These are phyloP conservation scores for Alternaria gaisen DNA, from an alignment of 2,329 filamentous ascomycete species.

Conservation along the genomic window DNA sequence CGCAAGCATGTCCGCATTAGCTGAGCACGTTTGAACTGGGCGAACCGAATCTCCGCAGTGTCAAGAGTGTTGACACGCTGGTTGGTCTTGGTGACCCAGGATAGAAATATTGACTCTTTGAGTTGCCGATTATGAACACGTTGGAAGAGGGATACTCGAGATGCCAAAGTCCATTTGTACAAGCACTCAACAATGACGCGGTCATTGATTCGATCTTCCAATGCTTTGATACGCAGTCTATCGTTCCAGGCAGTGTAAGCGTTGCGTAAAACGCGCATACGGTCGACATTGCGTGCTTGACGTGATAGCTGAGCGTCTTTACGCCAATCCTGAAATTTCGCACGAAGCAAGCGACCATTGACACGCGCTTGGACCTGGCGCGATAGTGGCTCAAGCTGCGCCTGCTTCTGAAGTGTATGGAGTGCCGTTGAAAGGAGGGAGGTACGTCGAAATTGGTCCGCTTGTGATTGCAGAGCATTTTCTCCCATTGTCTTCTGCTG, in stretches of 20 bases:
- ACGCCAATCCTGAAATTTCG: conserved; percentile 61
- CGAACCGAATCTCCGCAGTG: conserved; percentile 42
- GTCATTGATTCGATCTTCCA: conserved; percentile 64
- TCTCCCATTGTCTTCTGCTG: conserved; percentile 25
- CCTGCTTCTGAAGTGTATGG: conserved; percentile 47
- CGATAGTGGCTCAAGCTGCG: conserved; percentile 55
- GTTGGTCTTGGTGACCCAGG: conserved; percentile 42
- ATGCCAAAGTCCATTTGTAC: conserved; percentile 69
- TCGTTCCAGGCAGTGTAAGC: conserved; percentile 71
- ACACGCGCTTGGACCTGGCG: conserved; percentile 55
- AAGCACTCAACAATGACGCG: conserved; percentile 64
- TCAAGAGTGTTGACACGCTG: conserved; percentile 40
- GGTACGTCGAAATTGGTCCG: conserved; percentile 45
- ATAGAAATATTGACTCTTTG: conserved; percentile 38
- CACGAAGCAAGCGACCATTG: conserved; percentile 56
- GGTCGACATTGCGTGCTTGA: conserved; percentile 61
- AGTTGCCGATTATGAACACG: conserved; percentile 47
- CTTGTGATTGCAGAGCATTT: conserved; percentile 46
- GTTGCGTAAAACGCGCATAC: conserved; percentile 63
- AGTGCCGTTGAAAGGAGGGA: conserved; percentile 36
- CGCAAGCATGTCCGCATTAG: conserved; percentile 36
- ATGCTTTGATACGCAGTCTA: conserved; percentile 62
- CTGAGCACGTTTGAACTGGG: conserved; percentile 42
- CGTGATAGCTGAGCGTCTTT: conserved; percentile 52
- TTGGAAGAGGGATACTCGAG: conserved; percentile 52